A percentile compares a stretch with the other conserved stretches of the same genome.
Evolutionary conservation across 768 basidiomycete genomes (phyloP).

Genomic region (Saitozyma sp.): DNA sequence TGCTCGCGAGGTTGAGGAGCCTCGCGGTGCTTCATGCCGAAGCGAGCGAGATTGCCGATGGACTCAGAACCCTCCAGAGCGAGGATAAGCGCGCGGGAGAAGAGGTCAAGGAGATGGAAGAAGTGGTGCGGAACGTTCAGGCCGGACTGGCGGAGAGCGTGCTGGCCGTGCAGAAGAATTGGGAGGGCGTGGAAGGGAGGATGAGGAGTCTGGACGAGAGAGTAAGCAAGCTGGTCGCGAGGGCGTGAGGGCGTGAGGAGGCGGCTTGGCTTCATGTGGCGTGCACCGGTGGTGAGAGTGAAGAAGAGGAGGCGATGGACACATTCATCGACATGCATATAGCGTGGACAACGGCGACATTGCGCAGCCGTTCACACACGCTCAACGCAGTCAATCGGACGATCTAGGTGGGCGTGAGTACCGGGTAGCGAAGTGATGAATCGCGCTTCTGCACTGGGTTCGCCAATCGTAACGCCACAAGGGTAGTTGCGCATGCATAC

Average conservation of each 20-base stretch:
- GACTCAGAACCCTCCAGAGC: constrained; percentile 59
- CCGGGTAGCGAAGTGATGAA: too few relatives aligned
- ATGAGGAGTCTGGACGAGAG: constrained; percentile 52
- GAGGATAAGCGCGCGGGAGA: constrained; percentile 69
- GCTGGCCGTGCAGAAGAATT: constrained; percentile 64
- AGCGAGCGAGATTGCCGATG: constrained; percentile 72
- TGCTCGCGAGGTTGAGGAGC: constrained; percentile 82
- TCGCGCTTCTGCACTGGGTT: too few relatives aligned
- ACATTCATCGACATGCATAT: too few relatives aligned
- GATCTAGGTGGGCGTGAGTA: too few relatives aligned
- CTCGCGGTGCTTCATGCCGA: constrained; percentile 77
- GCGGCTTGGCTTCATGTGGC: neutral
- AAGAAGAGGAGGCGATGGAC: neutral
- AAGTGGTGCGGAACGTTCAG: constrained; percentile 72
- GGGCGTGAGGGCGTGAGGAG: too few relatives aligned
- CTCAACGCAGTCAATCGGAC: too few relatives aligned
- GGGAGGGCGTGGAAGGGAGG: constrained; percentile 58
- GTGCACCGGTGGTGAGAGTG: too few relatives aligned
- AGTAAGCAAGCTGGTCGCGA: constrained; percentile 9
- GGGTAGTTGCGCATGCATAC: too few relatives aligned
- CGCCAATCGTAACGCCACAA: too few relatives aligned
- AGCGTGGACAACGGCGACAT: too few relatives aligned
- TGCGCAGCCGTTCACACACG: too few relatives aligned
- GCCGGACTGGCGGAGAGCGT: constrained; percentile 76
- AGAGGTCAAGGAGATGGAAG: constrained; percentile 66